These are phyloP conservation scores for Penicillium macrosclerotiorum DNA, from an alignment of 495 filamentous ascomycete genomes.

Conservation along the genomic window DNA sequence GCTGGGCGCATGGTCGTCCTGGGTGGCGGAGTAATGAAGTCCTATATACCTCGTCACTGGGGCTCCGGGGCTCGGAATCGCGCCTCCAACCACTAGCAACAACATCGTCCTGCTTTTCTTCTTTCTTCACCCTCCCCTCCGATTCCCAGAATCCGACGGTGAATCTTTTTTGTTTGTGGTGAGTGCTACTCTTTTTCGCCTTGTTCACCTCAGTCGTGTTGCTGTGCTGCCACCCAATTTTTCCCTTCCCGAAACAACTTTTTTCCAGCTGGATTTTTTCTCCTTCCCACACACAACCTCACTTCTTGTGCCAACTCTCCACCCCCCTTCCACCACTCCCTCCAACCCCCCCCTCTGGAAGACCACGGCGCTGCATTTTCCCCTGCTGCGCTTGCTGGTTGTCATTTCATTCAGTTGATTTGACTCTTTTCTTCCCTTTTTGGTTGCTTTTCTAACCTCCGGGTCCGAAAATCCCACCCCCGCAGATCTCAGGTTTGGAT, in stretches of 20 bases:
- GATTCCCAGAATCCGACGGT: neutral
- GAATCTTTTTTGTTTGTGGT: neutral
- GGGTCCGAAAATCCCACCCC: no score
- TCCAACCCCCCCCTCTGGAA: conserved; percentile 4
- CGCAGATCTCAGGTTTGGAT: conserved; percentile 33
- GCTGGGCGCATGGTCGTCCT: no score
- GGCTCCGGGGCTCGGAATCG: no score
- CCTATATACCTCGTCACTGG: no score
- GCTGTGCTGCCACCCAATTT: conserved; percentile 12
- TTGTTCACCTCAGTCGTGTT: neutral
- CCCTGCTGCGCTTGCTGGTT: conserved; percentile 24
- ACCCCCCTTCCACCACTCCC: conserved; percentile 6
- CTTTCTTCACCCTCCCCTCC: neutral
- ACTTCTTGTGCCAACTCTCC: conserved; percentile 4
- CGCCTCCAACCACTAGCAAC: no score
- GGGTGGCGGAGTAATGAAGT: no score
- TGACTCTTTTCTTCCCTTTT: conserved; percentile 13
- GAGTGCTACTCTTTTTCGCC: neutral
- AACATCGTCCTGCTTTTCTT: no score
- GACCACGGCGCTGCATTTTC: conserved; percentile 27
- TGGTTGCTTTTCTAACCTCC: conserved; percentile 27
- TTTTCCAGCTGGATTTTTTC: conserved; percentile 23
- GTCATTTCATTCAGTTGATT: conserved; percentile 21
- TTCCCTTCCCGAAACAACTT: conserved; percentile 27
- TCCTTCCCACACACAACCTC: conserved; percentile 8